phyloP scores from a whole-genome alignment of 148 eudicot genomes.

The Spergularia bocconei region DNA sequence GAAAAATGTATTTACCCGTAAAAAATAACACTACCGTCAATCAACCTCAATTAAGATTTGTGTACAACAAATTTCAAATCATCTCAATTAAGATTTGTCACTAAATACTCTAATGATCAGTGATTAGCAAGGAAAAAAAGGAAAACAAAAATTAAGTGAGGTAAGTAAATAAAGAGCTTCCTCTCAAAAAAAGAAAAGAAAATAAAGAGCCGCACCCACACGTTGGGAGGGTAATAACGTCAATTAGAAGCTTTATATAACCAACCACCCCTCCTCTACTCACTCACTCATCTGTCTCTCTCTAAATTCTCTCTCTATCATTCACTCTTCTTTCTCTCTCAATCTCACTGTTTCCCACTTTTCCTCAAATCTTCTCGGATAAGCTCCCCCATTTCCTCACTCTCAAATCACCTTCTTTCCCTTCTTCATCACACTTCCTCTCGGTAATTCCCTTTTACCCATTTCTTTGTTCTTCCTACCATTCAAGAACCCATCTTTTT shows the following conservation, averaged over 20 bases:
- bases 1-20: too few relatives aligned
- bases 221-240: background rate
- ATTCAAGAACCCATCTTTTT: background rate
- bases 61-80: too few relatives aligned
- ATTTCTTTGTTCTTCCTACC: background rate
- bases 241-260: background rate
- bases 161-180: too few relatives aligned
- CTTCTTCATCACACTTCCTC: background rate
- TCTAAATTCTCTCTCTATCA: background rate
- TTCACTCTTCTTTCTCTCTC: constrained; percentile 15
- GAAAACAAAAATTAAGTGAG: too few relatives aligned
- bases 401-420: background rate
- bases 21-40: too few relatives aligned
- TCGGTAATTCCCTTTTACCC: background rate
- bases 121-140: too few relatives aligned
- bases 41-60: too few relatives aligned
- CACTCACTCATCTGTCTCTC: background rate
- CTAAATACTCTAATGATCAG: too few relatives aligned
- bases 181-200: background rate
- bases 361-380: constrained; percentile 9
- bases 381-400: constrained; percentile 15
- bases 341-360: constrained; percentile 15
- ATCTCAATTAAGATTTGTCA: too few relatives aligned
- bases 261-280: background rate
- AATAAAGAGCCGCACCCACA: background rate